phyloP scores from a whole-genome alignment of 257 asterid genomes.

The Gentiana dahurica region DNA sequence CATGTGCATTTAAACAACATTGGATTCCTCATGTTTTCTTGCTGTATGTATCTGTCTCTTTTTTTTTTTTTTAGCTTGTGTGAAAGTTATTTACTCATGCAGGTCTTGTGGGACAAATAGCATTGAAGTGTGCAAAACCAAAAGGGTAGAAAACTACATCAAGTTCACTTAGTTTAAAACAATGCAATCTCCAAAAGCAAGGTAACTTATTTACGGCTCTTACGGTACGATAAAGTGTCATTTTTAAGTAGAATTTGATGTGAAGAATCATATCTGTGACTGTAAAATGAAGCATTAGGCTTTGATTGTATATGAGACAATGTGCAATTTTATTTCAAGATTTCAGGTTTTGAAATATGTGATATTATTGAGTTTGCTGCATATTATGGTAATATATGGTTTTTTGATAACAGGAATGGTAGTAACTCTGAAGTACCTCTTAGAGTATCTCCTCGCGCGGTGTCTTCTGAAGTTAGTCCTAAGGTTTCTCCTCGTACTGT shows the following conservation, averaged over 20 bases:
- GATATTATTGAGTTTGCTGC: neutral
- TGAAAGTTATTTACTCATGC: no score
- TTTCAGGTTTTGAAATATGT: neutral
- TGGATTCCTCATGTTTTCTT: no score
- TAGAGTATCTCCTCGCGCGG: constrained; percentile 24
- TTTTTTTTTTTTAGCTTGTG: no score
- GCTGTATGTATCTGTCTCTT: no score
- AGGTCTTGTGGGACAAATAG: constrained; percentile 2
- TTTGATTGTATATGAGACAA: no score
- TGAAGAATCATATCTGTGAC: no score
- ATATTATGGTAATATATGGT: neutral
- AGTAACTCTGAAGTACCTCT: constrained; percentile 29
- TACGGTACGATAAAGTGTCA: no score
- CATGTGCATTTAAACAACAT: no score
- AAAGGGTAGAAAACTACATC: neutral
- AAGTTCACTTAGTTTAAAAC: constrained; percentile 23
- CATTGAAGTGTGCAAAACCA: constrained; percentile 11
- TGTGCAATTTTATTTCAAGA: no score
- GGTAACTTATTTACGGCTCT: constrained; percentile 28
- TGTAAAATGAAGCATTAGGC: no score
- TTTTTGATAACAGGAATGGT: constrained; percentile 33
- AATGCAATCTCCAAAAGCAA: constrained; percentile 88
- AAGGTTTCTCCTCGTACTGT: constrained; percentile 25
- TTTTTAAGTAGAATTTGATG: no score
- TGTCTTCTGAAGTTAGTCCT: constrained; percentile 18